Evolutionary conservation across 148 eudicot genomes (phyloP).

Genomic region (Rhododendron henanense): DNA sequence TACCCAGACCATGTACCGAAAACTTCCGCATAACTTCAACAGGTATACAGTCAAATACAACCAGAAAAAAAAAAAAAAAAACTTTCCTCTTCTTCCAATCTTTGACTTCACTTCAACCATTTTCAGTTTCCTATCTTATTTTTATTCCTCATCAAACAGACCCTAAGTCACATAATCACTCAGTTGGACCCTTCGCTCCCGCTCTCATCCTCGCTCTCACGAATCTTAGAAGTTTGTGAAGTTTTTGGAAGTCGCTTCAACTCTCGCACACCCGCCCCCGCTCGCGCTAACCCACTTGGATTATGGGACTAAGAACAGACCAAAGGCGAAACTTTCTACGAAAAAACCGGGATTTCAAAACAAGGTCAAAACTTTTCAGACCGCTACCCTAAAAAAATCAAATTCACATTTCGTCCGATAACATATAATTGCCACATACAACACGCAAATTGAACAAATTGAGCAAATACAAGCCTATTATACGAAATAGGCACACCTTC

Average conservation of each 20-base stretch:
- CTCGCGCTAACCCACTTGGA: neutral
- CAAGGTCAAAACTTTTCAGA: neutral
- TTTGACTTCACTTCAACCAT: neutral
- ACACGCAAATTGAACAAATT: neutral
- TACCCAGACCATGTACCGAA: neutral
- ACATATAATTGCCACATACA: neutral
- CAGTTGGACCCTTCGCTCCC: neutral
- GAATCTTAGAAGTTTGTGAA: neutral
- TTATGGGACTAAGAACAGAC: neutral
- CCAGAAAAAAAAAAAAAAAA: neutral
- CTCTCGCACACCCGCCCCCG: neutral
- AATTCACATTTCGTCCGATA: neutral
- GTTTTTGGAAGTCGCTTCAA: too few relatives aligned
- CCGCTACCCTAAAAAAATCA: neutral
- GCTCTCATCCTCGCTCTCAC: neutral
- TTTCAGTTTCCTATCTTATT: neutral
- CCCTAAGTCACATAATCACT: neutral
- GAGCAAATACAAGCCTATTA: too few relatives aligned
- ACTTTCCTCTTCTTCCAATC: neutral
- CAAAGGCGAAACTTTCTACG: neutral
- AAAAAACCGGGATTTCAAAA: neutral
- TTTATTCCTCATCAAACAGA: neutral
- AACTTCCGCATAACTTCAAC: neutral
- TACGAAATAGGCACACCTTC: neutral
- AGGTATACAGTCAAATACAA: neutral